phyloP scores from a whole-genome alignment of 257 asterid genomes.

The Nicotiana paniculata region DNA sequence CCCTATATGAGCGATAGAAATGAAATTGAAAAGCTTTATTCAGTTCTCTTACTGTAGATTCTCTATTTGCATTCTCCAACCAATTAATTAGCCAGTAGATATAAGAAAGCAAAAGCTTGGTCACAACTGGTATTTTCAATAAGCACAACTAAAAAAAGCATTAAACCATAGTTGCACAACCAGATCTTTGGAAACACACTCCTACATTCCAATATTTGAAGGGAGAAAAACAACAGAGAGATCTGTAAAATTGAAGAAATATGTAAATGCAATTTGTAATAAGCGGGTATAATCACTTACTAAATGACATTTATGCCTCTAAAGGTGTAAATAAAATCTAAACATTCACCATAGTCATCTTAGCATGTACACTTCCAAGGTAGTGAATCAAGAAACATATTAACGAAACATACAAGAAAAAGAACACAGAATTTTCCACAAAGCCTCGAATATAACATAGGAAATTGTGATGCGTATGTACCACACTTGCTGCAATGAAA shows the following conservation, averaged over 20 bases:
- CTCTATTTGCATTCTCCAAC: neutral
- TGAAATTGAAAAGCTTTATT: neutral
- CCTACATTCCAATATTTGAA: neutral
- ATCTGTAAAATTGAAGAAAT: neutral
- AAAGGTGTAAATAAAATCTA: neutral
- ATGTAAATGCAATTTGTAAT: neutral
- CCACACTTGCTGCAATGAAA: conserved; percentile 96
- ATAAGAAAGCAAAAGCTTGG: neutral
- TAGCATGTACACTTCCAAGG: neutral
- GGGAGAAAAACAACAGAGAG: neutral
- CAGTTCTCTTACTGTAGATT: neutral
- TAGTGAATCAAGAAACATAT: neutral
- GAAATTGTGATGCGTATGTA: conserved; percentile 19
- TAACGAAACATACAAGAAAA: neutral
- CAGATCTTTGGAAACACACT: neutral
- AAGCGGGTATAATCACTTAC: neutral
- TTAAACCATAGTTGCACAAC: neutral
- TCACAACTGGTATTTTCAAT: neutral
- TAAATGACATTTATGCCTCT: neutral
- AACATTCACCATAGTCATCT: neutral
- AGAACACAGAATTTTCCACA: neutral
- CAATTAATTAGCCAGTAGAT: neutral
- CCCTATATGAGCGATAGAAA: neutral
- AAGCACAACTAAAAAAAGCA: neutral
- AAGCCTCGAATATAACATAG: neutral